phyloP scores from a whole-genome alignment of 805 yeast genomes.

The Hermanozyma aechmeae region DNA sequence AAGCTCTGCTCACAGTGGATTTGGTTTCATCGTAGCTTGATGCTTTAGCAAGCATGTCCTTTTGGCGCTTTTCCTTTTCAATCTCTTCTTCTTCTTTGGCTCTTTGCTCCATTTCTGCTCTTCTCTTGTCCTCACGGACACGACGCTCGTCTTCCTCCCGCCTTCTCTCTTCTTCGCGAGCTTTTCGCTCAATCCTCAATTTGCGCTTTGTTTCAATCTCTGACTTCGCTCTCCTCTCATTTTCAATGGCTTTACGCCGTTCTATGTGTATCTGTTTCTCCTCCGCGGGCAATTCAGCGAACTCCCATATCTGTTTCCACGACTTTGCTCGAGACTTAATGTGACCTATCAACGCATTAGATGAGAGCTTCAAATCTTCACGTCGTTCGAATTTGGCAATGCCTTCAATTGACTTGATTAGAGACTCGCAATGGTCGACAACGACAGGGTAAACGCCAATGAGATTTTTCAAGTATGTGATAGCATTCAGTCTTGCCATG shows the following conservation, averaged over 20 bases:
- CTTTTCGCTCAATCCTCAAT: neutral
- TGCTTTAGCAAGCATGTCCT: no score
- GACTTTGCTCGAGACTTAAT: conserved; percentile 43
- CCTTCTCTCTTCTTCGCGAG: no score
- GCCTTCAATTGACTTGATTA: conserved; percentile 38
- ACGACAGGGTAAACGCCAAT: conserved; percentile 58
- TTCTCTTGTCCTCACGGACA: no score
- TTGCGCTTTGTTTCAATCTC: neutral
- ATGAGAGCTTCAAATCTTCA: conserved; percentile 74
- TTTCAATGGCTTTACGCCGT: conserved; percentile 14
- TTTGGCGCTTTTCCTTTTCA: no score
- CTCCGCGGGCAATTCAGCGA: conserved; percentile 40
- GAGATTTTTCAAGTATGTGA: conserved; percentile 63
- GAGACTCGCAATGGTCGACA: conserved; percentile 51
- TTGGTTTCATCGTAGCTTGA: no score
- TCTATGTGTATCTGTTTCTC: conserved; percentile 20
- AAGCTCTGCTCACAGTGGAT: no score
- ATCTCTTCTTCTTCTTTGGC: no score
- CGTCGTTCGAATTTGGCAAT: conserved; percentile 50
- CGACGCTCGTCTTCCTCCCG: no score
- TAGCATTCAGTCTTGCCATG: conserved; percentile 72
- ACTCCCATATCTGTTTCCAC: conserved; percentile 49
- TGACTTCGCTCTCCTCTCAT: conserved; percentile 1
- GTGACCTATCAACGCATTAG: conserved; percentile 62
- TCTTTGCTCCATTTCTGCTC: no score